Evolutionary conservation across 2,329 filamentous ascomycete species (phyloP).

Genomic region (Simplicillium sp.): DNA sequence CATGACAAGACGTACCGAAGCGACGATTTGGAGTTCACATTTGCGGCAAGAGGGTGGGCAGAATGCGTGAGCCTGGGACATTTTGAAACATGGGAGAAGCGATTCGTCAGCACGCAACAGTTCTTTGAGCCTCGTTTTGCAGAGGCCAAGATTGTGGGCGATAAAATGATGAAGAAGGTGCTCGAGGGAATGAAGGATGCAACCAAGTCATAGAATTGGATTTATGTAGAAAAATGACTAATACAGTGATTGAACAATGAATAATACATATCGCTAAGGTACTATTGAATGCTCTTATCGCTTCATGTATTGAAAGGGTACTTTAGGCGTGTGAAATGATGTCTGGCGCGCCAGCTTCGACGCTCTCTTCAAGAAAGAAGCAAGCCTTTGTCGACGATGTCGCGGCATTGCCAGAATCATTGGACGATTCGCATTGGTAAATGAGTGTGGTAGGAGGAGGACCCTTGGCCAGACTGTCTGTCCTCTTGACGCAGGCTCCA

Average conservation of each 20-base stretch:
- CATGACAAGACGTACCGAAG: slow-evolving; percentile 87
- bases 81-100: slow-evolving; percentile 85
- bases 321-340: neutral
- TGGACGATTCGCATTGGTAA: too few species aligned
- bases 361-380: neutral
- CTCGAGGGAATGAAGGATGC: slow-evolving; percentile 60
- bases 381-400: too few species aligned
- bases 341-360: neutral
- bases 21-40: slow-evolving; percentile 95
- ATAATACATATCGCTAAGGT: too few species aligned
- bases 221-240: neutral
- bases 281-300: neutral
- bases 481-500: neutral
- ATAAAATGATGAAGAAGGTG: slow-evolving; percentile 96
- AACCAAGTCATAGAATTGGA: slow-evolving; percentile 3
- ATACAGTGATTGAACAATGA: neutral
- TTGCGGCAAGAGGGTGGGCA: slow-evolving; percentile 91
- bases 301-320: too few species aligned
- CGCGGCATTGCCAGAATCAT: too few species aligned
- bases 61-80: slow-evolving; percentile 86
- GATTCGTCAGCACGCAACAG: slow-evolving; percentile 80
- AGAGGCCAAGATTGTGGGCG: slow-evolving; percentile 79
- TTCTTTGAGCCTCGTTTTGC: slow-evolving; percentile 89
- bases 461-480: neutral
- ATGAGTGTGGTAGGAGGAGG: too few species aligned